These are phyloP conservation scores for Margaritispora aquatica DNA, from an alignment of 495 filamentous ascomycete species.

Conservation along the genomic window DNA sequence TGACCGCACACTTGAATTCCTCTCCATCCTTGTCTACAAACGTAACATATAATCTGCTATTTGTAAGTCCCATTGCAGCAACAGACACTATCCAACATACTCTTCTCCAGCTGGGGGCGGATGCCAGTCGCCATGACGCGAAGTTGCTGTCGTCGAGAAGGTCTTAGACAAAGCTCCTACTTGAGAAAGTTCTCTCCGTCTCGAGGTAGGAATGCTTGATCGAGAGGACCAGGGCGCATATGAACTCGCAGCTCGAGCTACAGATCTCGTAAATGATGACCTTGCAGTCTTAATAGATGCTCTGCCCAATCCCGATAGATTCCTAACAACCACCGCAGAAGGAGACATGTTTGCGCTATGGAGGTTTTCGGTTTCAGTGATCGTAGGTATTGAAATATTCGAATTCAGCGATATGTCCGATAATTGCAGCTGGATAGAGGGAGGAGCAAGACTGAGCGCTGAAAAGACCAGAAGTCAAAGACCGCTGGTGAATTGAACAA, in stretches of 20 bases:
- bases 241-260: not conserved
- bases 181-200: not conserved
- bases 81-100: slow-evolving; percentile 44
- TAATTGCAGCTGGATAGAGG: not conserved
- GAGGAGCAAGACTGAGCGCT: not conserved
- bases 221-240: not conserved
- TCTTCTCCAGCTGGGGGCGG: slow-evolving; percentile 92
- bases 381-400: not conserved
- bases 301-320: not conserved
- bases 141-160: slow-evolving; percentile 59
- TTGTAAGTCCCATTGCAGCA: slow-evolving; percentile 5
- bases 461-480: too few relatives aligned
- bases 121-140: slow-evolving; percentile 69
- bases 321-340: not conserved
- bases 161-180: not conserved
- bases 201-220: slow-evolving; percentile 6
- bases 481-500: too few relatives aligned
- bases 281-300: not conserved
- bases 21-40: slow-evolving; percentile 92
- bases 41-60: slow-evolving; percentile 73
- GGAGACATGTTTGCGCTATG: not conserved
- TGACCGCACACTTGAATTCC: slow-evolving; percentile 68
- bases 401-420: not conserved
- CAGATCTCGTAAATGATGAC: not conserved
- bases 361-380: not conserved